Conservation (phyloP, 345 rosid genomes). For the Eutrema japonicum region DNA sequence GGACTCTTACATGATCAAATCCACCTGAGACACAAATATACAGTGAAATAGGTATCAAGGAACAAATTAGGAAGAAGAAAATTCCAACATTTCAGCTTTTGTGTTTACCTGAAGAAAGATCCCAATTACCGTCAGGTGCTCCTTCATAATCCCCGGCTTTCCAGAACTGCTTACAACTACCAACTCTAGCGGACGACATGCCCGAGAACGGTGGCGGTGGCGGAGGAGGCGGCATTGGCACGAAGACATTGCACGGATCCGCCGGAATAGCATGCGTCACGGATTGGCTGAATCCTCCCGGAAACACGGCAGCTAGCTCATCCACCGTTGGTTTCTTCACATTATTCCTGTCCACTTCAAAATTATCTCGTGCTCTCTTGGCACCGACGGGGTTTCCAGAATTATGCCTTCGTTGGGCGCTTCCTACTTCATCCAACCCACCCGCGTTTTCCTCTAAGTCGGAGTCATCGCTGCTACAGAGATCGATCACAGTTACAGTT, state of each 20-base stretch:
- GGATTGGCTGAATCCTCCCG: slow-evolving; percentile 58
- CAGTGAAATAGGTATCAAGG: not conserved
- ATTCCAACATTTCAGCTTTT: not conserved
- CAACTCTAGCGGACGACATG: slow-evolving; percentile 16
- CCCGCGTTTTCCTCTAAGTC: slow-evolving; percentile 31
- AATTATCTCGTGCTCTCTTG: slow-evolving; percentile 42
- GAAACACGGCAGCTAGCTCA: slow-evolving; percentile 45
- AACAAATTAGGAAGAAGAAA: not conserved
- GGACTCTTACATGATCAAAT: slow-evolving; percentile 89
- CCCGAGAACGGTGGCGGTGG: not conserved
- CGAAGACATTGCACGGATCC: slow-evolving; percentile 8
- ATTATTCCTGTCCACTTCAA: slow-evolving; percentile 40
- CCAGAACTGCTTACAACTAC: slow-evolving; percentile 78
- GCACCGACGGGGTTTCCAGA: slow-evolving; percentile 25
- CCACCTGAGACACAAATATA: slow-evolving; percentile 54
- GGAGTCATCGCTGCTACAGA: slow-evolving; percentile 64
- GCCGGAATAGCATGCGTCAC: slow-evolving; percentile 17
- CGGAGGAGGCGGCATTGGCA: not conserved
- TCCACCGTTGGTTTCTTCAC: slow-evolving; percentile 29
- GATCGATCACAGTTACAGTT: slow-evolving; percentile 52
- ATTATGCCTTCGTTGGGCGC: not conserved
- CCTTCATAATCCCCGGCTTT: slow-evolving; percentile 91
- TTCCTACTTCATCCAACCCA: not conserved
- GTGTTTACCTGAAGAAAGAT: slow-evolving; percentile 53
- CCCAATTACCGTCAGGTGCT: slow-evolving; percentile 53